Conservation (phyloP, 2,329 filamentous ascomycete genomes). For the Gaeumannomyces tritici region DNA sequence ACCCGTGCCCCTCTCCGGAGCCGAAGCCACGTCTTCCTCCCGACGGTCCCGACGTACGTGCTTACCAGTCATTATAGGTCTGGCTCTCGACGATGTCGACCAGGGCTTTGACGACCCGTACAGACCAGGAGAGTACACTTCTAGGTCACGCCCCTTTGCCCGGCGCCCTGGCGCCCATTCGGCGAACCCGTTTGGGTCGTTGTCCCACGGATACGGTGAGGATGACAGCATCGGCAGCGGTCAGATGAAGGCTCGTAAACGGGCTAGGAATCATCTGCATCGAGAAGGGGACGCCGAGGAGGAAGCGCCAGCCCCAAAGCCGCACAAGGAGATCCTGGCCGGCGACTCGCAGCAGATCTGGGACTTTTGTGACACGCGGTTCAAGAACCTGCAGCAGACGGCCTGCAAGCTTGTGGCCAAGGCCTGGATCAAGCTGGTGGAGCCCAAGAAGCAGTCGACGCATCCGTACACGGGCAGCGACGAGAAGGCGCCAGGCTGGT, state of each 20-base stretch:
- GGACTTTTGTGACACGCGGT: constrained; percentile 50
- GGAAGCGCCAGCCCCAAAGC: not conserved
- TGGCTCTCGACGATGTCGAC: not conserved
- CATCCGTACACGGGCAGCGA: constrained; percentile 62
- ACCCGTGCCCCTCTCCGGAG: not conserved
- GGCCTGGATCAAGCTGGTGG: constrained; percentile 65
- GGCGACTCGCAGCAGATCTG: constrained; percentile 44
- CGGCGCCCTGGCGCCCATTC: not conserved
- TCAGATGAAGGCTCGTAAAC: constrained; percentile 1
- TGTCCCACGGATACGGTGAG: not conserved
- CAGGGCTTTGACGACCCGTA: not conserved
- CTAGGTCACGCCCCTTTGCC: not conserved
- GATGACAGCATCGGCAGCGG: not conserved
- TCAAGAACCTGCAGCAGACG: constrained; percentile 60
- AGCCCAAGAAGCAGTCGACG: constrained; percentile 68
- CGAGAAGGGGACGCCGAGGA: not conserved
- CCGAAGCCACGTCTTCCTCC: not conserved
- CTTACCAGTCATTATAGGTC: not conserved
- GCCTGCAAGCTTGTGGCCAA: constrained; percentile 66
- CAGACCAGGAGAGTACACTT: not conserved
- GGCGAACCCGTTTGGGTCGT: not conserved
- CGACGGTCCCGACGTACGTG: not conserved
- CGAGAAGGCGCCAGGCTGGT: constrained; percentile 55
- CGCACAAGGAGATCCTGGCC: constrained; percentile 33
- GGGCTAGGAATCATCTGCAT: not conserved